Percentiles rank a stretch among this genome's conserved stretches.
Evolutionary conservation across 2,329 filamentous ascomycete genomes (phyloP).

Genomic region (Paracamarosporium sp.): DNA sequence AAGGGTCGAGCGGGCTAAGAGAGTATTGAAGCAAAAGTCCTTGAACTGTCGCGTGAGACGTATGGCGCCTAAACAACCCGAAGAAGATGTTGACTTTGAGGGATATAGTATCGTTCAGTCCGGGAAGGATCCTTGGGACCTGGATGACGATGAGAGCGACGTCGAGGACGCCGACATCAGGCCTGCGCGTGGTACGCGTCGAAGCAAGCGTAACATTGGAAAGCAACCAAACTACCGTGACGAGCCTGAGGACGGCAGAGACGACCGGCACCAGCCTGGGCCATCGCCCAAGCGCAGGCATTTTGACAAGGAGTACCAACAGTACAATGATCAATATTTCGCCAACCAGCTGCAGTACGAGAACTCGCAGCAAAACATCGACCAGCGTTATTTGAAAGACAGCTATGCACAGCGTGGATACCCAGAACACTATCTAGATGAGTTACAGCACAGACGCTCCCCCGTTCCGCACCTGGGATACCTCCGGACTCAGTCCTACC

Average conservation of each 20-base stretch:
- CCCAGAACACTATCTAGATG: background rate
- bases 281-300: background rate
- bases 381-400: background rate
- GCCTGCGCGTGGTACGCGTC: background rate
- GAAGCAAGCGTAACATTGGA: background rate
- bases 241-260: background rate
- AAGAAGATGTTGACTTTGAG: background rate
- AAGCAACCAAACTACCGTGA: constrained; percentile 6
- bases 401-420: background rate
- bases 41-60: background rate
- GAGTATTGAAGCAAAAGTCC: background rate
- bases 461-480: background rate
- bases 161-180: background rate
- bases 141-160: background rate
- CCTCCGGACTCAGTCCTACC: background rate
- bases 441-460: background rate
- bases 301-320: background rate
- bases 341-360: background rate
- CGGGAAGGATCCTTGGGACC: background rate
- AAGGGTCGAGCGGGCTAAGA: background rate
- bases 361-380: background rate
- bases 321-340: background rate
- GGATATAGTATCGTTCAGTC: background rate
- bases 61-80: background rate
- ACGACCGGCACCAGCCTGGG: background rate